Evolutionary conservation across 768 basidiomycete species (phyloP), one percentile per base, ranked within the genome.

Genomic region (Naematelia aurantialba): DNA sequence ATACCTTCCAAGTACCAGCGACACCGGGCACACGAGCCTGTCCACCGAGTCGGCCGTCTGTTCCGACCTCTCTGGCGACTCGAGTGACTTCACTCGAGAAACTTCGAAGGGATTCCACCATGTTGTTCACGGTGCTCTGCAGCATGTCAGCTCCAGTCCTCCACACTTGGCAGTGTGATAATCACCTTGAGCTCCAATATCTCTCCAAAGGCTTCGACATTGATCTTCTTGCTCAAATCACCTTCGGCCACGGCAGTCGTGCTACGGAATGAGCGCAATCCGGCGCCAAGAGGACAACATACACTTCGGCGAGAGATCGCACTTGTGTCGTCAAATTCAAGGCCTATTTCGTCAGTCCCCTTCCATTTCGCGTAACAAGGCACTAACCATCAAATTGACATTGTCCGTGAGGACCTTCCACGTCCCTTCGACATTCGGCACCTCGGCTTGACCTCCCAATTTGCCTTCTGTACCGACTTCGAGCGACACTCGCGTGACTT

Each of bases 391-490:
- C 65, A 74, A 59, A 66, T 80, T 80, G 46, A 79, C 92, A 76
- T 90, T 92, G 73, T 93, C 90, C 50, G 92, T 93, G 79, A 97
- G 81, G 73, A 91, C 89, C 80, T 83, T 70, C 57, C 74, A 75
- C 0, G 55, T 56, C n/a, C 91, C 91, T 72, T 91, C 87, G 22
- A 91, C 89, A 63, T 90, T 89, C 24, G 88, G 87, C 10, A 94
- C 91, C 55, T 85, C 81, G 0, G 89, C 91, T 76, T 91, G 88
- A 46, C 89, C 89, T 59, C 91, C 90, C 56, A 93, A 79, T 79
- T 89, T 89, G 14, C 90, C 91, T 79, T 91, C 87, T 62, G 85
- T 87, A 67, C 89, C 89, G 74, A 91, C 89, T 76, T 96, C 93
- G 63, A 96, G 80, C 42, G 87, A 87, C 17, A 98, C 94, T 25